phyloP scores from a whole-genome alignment of 1,139 yeast species.

The Sugiyamaella grinbergsii region DNA sequence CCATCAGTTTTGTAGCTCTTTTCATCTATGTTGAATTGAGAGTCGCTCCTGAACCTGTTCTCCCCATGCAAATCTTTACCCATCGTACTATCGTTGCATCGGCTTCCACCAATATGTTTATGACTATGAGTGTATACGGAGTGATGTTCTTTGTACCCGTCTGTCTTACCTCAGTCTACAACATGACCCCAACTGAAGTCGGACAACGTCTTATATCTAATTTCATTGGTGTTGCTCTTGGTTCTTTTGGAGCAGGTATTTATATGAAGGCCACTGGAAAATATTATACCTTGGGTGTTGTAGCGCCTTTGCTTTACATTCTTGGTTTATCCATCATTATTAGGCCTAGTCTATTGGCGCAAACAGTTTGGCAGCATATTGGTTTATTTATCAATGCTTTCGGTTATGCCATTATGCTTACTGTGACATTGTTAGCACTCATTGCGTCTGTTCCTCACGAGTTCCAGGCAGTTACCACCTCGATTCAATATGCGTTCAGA shows the following conservation, averaged over 20 bases:
- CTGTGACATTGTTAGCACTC: slow-evolving; percentile 66
- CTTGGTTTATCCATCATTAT: slow-evolving; percentile 48
- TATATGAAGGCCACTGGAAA: slow-evolving; percentile 72
- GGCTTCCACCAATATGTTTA: slow-evolving; percentile 67
- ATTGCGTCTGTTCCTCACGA: slow-evolving; percentile 64
- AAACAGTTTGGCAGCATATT: slow-evolving; percentile 60
- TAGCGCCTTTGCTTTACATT: slow-evolving; percentile 50
- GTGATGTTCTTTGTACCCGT: slow-evolving; percentile 66
- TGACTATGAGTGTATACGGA: slow-evolving; percentile 57
- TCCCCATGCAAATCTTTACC: slow-evolving; percentile 58
- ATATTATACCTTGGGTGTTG: slow-evolving; percentile 55
- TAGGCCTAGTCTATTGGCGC: slow-evolving; percentile 41
- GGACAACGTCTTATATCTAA: slow-evolving; percentile 67
- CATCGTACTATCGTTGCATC: slow-evolving; percentile 65
- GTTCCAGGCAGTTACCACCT: slow-evolving; percentile 71
- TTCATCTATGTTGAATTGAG: slow-evolving; percentile 54
- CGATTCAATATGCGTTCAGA: slow-evolving; percentile 73
- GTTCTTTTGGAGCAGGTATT: slow-evolving; percentile 68
- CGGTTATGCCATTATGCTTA: slow-evolving; percentile 62
- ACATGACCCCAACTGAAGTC: slow-evolving; percentile 57
- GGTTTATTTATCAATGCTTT: slow-evolving; percentile 52
- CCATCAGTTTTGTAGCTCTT: slow-evolving; percentile 43
- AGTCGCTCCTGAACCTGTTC: slow-evolving; percentile 65
- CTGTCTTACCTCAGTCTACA: slow-evolving; percentile 58
- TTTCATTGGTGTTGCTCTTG: slow-evolving; percentile 67